Evolutionary conservation across 2,329 filamentous ascomycete species (phyloP), one percentile per base, ranked within the genome.

Genomic region (Microascus cirrosus): DNA sequence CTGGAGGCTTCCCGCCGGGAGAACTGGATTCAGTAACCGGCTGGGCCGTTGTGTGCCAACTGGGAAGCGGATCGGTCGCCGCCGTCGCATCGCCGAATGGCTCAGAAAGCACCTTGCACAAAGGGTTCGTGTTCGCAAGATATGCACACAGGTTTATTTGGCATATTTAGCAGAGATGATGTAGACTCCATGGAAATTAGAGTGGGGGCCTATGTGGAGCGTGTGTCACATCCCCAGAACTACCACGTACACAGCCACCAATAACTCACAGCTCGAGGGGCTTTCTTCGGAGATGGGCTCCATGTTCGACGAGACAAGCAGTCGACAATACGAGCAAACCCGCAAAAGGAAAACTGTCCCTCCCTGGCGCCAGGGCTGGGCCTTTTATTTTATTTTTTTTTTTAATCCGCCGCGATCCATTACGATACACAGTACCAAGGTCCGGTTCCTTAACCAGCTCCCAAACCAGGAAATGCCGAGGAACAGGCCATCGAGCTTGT

Each of bases 171-270:
- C 53, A 55, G 32, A 55, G 39, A 56, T 56, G 42, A 28, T 56
- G 54, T 5, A 20, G 35, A 39, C 24, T 55, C 54, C 34, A 20
- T 45, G 54, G 54, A 56, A 56, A 56, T 56, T 56, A 56, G 13
- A 36, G 54, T 50, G 54, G 54, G 36, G 54, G n/a, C 45, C 11
- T 3, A n/a, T 22, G 54, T 25, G 54, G 22, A 32, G 54, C 15
- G 39, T n/a, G 39, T 45, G 39, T 45, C 39, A 45, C 39, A 45
- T 42, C 20, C 15, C 32, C 53, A 32, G 18, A 13, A n/a, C 15
- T 18, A n/a, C 15, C n/a, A 18, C 39, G 25, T 54, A 25, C 24
- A 53, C 25, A 34, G 51, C 28, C 22, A 54, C 34, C 15, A n/a
- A 45, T n/a, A 45, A 45, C 39, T 45, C 39, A 18, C 13, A 5